Evolutionary conservation across 148 eudicot species (phyloP), one percentile per base, ranked within the genome.

Genomic region (Arbutus unedo): DNA sequence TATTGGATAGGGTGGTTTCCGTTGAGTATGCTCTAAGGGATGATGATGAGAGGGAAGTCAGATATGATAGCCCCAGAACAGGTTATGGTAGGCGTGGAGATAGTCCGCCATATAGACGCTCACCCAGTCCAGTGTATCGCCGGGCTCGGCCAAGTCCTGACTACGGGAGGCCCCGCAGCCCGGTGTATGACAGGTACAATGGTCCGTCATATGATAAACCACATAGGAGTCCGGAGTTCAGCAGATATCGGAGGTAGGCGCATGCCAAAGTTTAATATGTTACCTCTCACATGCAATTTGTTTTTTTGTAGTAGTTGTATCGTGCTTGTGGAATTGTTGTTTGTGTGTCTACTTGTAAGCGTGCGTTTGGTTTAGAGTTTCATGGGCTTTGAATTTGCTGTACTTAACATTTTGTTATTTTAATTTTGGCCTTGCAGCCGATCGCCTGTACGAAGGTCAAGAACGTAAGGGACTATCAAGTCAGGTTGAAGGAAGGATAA

Each of bases 11-110:
- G 83, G 98, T 94, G 76, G 93, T 96, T 53, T 92, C 98, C 18
- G 99, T 96, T 78, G 98, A 94, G 85, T 96, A 96, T 87, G 97
- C 99, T 66, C 85, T 94, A 38, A 94, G 93, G 86, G 98, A 94
- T 87, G 98, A 96, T 68, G 92, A 87, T 81, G 99, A 96, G 85
- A 89, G 90, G 75, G 92, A 89, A 54, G 90, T 82, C 76, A 87
- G 91, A 79, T 64, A 62, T 41, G 87, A 88, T 76, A 91, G 95
- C 83, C 93, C 97, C 31, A 89, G 94, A 86, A 88, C 92, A 85
- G 85, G 89, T 67, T 87, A 85, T 86, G 93, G 91, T 44, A 85
- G 94, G 83, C 94, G 79, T 56, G 91, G 87, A 54, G 88, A 78
- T 77, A 91, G 93, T 83, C 95, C 98, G 82, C 94, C 95, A 71